A percentile compares a stretch with the other conserved stretches of the same genome.
Conservation (phyloP, 345 rosid species). For the Lumnitzera racemosa region DNA sequence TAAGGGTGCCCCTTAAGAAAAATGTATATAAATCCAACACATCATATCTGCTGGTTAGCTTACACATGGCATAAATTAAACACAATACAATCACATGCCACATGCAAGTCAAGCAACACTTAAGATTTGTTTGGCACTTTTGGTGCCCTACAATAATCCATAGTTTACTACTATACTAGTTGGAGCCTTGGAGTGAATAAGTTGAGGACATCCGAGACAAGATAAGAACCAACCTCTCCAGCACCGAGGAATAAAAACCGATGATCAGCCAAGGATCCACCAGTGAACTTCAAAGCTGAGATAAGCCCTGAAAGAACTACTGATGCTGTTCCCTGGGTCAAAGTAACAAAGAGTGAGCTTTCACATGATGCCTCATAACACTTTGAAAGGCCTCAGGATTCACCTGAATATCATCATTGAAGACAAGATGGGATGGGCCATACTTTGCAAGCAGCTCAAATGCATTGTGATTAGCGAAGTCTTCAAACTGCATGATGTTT, state of each 20-base stretch:
- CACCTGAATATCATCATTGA: slow-evolving; percentile 98
- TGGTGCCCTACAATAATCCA: not conserved
- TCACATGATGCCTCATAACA: not conserved
- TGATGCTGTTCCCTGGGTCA: slow-evolving; percentile 87
- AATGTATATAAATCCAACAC: too few relatives aligned
- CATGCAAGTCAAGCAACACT: too few relatives aligned
- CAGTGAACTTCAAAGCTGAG: slow-evolving; percentile 65
- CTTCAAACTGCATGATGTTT: slow-evolving; percentile 67
- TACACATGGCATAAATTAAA: too few relatives aligned
- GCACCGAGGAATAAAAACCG: slow-evolving; percentile 91
- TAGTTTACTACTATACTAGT: not conserved
- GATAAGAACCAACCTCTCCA: slow-evolving; percentile 58
- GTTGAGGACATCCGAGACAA: not conserved
- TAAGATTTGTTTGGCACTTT: too few relatives aligned
- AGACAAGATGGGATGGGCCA: slow-evolving; percentile 87
- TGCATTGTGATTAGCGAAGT: slow-evolving; percentile 97
- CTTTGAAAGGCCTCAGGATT: slow-evolving; percentile 1
- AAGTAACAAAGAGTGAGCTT: slow-evolving; percentile 6
- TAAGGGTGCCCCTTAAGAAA: too few relatives aligned
- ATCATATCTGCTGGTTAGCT: too few relatives aligned
- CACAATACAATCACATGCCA: too few relatives aligned
- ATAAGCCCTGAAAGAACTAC: slow-evolving; percentile 97
- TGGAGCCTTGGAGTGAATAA: not conserved
- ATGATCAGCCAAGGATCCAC: slow-evolving; percentile 78
- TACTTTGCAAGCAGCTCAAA: slow-evolving; percentile 82